A percentile compares a stretch with the other conserved stretches of the same genome.
Conservation (phyloP, 208 protist species). For the Tritrichomonas foetus region DNA sequence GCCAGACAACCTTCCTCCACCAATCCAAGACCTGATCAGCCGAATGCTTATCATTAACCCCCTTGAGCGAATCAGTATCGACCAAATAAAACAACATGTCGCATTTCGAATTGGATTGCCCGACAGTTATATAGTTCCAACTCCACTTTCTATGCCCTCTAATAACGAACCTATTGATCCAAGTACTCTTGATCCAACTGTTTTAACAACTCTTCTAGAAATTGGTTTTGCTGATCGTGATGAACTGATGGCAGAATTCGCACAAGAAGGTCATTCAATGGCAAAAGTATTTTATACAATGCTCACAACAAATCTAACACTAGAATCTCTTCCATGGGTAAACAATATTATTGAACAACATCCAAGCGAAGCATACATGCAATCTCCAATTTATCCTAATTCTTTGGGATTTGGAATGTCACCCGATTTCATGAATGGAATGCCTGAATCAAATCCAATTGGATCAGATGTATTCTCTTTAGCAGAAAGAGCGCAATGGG, state of each 20-base stretch:
- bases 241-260: neutral
- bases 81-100: neutral
- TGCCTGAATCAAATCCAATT: neutral
- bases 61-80: conserved; percentile 28
- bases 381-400: neutral
- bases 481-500: neutral
- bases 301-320: neutral
- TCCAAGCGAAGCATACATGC: neutral
- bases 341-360: too few relatives aligned
- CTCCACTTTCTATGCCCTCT: too few relatives aligned
- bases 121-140: too few relatives aligned
- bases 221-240: neutral
- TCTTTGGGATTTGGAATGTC: neutral
- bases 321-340: neutral
- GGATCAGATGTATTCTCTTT: neutral
- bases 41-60: conserved; percentile 43
- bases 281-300: conserved; percentile 4
- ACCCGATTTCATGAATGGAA: neutral
- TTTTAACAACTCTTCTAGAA: neutral
- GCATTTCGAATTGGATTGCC: too few relatives aligned
- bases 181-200: neutral
- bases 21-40: conserved; percentile 42
- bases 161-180: too few relatives aligned
- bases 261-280: neutral
- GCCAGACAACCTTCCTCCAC: neutral